These are phyloP conservation scores for Cercospora sojina DNA, from an alignment of 2,329 filamentous ascomycete genomes.

Conservation along the genomic window DNA sequence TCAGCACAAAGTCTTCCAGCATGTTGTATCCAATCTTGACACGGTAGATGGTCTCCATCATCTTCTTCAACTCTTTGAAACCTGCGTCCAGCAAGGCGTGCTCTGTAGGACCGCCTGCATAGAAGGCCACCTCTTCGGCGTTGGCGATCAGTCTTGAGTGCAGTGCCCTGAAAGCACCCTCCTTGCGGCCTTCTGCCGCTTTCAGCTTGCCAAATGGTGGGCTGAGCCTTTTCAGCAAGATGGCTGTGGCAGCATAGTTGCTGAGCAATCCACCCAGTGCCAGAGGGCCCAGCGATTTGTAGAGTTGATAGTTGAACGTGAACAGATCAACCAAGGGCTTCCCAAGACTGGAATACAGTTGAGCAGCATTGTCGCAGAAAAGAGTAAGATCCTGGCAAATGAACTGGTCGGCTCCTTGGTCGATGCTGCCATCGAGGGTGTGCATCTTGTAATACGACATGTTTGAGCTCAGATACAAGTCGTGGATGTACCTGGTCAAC, in stretches of 20 bases:
- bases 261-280: constrained; percentile 81
- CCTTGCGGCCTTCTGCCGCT: constrained; percentile 89
- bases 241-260: constrained; percentile 93
- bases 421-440: constrained; percentile 89
- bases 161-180: constrained; percentile 89
- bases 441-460: constrained; percentile 95
- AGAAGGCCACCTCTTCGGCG: constrained; percentile 96
- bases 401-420: constrained; percentile 90
- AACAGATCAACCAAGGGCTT: constrained; percentile 96
- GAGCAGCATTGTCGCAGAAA: constrained; percentile 89
- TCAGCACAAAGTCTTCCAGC: constrained; percentile 94
- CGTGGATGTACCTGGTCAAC: constrained; percentile 93
- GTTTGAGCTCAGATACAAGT: constrained; percentile 91
- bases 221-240: constrained; percentile 80
- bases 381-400: constrained; percentile 96
- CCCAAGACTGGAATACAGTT: constrained; percentile 92
- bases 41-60: constrained; percentile 98
- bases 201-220: constrained; percentile 97
- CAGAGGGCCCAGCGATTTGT: constrained; percentile 82
- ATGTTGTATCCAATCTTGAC: constrained; percentile 98
- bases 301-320: constrained; percentile 97
- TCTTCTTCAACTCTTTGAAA: constrained; percentile 87
- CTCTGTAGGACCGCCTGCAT: constrained; percentile 92
- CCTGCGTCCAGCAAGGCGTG: constrained; percentile 88
- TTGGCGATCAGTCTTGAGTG: constrained; percentile 94